phyloP scores from a whole-genome alignment of 1,139 yeast species.

The Meyerozyma carpophila region DNA sequence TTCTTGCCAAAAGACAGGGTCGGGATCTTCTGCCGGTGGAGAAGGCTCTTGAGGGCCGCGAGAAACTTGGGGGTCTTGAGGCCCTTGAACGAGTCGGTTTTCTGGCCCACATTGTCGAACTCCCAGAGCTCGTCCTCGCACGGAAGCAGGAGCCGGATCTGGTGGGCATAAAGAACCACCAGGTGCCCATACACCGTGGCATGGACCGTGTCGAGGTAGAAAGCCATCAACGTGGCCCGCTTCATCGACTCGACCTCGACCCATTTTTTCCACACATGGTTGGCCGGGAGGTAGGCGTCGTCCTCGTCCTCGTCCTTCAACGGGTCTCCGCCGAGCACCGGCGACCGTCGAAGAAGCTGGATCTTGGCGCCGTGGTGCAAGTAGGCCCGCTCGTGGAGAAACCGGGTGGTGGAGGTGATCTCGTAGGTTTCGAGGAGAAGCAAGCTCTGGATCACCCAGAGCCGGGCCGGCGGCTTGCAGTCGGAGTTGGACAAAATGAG shows the following conservation, averaged over 20 bases:
- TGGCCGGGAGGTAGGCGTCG: slow-evolving; percentile 6
- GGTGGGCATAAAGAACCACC: slow-evolving; percentile 25
- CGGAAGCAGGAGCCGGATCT: slow-evolving; percentile 24
- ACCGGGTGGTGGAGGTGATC: slow-evolving; percentile 15
- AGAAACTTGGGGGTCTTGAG: slow-evolving; percentile 29
- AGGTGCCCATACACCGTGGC: slow-evolving; percentile 29
- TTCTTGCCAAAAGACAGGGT: slow-evolving; percentile 53
- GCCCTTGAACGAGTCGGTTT: slow-evolving; percentile 5
- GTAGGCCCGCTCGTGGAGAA: slow-evolving; percentile 5
- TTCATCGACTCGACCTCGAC: slow-evolving; percentile 29
- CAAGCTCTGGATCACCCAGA: slow-evolving; percentile 66
- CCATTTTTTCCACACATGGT: slow-evolving; percentile 23
- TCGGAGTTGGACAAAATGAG: slow-evolving; percentile 54
- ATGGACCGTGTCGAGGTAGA: slow-evolving; percentile 26
- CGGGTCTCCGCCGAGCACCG: slow-evolving; percentile 5
- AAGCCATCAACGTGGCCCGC: slow-evolving; percentile 26
- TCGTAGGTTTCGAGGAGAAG: slow-evolving; percentile 63
- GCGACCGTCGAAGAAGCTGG: slow-evolving; percentile 3
- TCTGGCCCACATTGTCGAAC: slow-evolving; percentile 9
- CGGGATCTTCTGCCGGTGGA: slow-evolving; percentile 47
- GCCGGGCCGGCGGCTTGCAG: slow-evolving; percentile 49
- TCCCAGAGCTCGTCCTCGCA: slow-evolving; percentile 31
- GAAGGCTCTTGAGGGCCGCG: slow-evolving; percentile 48
- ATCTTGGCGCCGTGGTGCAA: slow-evolving; percentile 4
- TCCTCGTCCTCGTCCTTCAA: slow-evolving; percentile 7